Evolutionary conservation across 2,329 filamentous ascomycete species (phyloP), one percentile per base, ranked within the genome.

Genomic region (Colletotrichum liriopes): DNA sequence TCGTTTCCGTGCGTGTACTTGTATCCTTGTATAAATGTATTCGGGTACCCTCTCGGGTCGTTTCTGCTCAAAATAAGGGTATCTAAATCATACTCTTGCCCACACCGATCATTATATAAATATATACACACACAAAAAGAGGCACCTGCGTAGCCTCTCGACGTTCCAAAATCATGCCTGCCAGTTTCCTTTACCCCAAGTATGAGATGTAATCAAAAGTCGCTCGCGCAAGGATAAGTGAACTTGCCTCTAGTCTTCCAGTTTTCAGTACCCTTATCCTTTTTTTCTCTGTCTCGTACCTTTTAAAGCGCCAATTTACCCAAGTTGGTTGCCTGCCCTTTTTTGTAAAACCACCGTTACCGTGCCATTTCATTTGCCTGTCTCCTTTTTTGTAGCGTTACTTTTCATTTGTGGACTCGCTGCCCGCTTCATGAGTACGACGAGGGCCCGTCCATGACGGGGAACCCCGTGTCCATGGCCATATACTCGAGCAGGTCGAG

Each of bases 401-500:
- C 4, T 49, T 32, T 62, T 39, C 32, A 29, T 11, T 29, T 23
- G 4, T 29, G 12, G n/a, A 39, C 14, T 32, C 39, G 35, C 47
- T 59, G 62, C 14, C 54, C 61, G 69, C 64, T 64, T 72, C 69
- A 72, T 54, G 70, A 45, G 37, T 64, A 72, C n/a, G 70, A 70
- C 26, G 65, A 64, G 20, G 68, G 58, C 29, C 76, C 76, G 41
- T 77, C 75, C 55, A 78, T 66, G 32, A 56, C 65, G 12, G 84
- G 81, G 56, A 85, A 86, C 49, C 84, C 82, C 4, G 82, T 79
- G 49, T 89, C 90, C 87, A 92, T 89, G 9, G 89, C 88, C 90
- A 92, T 92, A 74, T 90, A 92, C 77, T 93, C 91, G 18, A 93
- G 85, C 75, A 93, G 78, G 77, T 93, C 91, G 41, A 92, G 84